phyloP scores from a whole-genome alignment of 2,329 filamentous ascomycete genomes.

The Fusarium sp. region DNA sequence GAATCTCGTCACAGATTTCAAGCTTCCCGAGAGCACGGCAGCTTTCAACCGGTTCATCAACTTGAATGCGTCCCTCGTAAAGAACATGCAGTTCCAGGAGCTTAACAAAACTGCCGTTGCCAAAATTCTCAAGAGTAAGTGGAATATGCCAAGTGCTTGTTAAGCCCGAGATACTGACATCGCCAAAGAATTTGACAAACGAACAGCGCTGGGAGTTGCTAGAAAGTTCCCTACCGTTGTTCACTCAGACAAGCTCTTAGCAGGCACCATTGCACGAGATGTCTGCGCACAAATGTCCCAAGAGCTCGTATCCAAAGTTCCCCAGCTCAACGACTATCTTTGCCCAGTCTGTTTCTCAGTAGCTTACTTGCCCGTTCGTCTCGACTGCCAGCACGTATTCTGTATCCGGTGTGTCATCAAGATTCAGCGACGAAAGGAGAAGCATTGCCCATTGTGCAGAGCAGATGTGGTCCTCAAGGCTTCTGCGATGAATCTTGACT shows the following conservation, averaged over 20 bases:
- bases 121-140: constrained; percentile 85
- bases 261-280: constrained; percentile 74
- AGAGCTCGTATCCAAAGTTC: constrained; percentile 76
- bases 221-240: constrained; percentile 68
- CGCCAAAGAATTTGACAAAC: constrained; percentile 82
- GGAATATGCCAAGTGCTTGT: neutral
- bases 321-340: constrained; percentile 83
- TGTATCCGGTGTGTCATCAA: constrained; percentile 86
- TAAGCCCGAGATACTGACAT: constrained; percentile 13
- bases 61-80: constrained; percentile 79
- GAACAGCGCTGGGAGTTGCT: constrained; percentile 76
- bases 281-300: constrained; percentile 78
- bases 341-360: constrained; percentile 83
- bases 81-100: constrained; percentile 83
- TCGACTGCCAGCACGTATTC: constrained; percentile 79
- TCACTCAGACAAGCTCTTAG: constrained; percentile 66
- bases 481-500: constrained; percentile 74
- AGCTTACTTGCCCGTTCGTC: constrained; percentile 81
- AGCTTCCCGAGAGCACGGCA: constrained; percentile 68
- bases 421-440: constrained; percentile 74
- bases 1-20: constrained; percentile 68
- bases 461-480: constrained; percentile 75
- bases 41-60: constrained; percentile 74
- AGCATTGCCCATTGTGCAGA: constrained; percentile 79
- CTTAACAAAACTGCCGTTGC: constrained; percentile 79